phyloP scores from a whole-genome alignment of 306 rosid genomes.

The Fragaria nilgerrensis region DNA sequence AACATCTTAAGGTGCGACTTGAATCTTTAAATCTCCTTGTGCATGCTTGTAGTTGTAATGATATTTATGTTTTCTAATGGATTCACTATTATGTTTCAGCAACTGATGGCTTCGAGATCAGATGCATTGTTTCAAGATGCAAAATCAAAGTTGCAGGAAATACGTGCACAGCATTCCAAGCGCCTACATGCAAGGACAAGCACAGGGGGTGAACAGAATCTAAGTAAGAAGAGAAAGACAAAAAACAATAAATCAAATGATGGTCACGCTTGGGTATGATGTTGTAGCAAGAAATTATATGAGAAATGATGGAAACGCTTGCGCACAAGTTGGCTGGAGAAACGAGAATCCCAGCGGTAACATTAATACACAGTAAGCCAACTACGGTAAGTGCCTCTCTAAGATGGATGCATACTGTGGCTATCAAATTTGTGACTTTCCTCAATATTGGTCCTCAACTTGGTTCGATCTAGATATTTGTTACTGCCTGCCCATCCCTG shows the following conservation, averaged over 20 bases:
- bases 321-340: background rate
- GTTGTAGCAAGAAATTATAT: constrained; percentile 17
- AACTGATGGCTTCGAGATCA: constrained; percentile 77
- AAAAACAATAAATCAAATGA: constrained; percentile 32
- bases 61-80: background rate
- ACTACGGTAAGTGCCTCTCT: background rate
- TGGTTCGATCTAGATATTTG: background rate
- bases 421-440: background rate
- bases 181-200: constrained; percentile 56
- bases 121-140: constrained; percentile 79
- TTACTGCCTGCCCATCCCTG: constrained; percentile 7
- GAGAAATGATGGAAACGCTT: constrained; percentile 15
- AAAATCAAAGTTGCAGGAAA: constrained; percentile 59
- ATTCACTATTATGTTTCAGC: constrained; percentile 51
- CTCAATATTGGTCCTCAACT: background rate
- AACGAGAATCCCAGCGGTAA: background rate
- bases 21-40: constrained; percentile 7
- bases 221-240: constrained; percentile 52
- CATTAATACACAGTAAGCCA: background rate
- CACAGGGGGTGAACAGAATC: constrained; percentile 54
- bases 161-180: constrained; percentile 75
- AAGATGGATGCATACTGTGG: background rate
- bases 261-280: constrained; percentile 19
- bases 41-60: background rate
- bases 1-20: constrained; percentile 73